Evolutionary conservation across 225 moss, liverwort and hornwort species (phyloP), one percentile per base, ranked within the genome.

Genomic region (Physcomitrium patens): DNA sequence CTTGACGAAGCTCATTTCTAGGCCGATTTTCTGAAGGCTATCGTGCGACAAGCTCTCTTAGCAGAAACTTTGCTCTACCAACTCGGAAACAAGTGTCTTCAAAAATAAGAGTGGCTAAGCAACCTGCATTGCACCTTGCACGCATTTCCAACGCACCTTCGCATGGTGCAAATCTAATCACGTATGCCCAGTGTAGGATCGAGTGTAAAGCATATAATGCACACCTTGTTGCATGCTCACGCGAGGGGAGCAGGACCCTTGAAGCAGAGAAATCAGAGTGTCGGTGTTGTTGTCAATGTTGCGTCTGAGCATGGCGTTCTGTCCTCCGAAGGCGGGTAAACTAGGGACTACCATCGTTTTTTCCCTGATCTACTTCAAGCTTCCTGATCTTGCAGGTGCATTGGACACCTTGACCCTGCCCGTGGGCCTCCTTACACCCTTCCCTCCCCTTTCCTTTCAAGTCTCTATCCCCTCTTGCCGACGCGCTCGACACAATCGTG

Each of bases 261-360:
- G 31, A 15, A 95, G 82, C 95, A 95, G 89, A 16, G 95, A 91
- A 13, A 89, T 91, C 17, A 96, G 82, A 20, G 95, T 85, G 10
- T 96, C 91, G 9, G 93, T 81, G 67, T 80, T 87, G 71, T 88
- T 90, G 72, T 93, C 95, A 85, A 37, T 37, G 31, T 82, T 91
- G n/a, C 87, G 81, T 90, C 91, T 91, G 67, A 91, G 90, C 90
- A 93, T 91, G 75, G 90, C 74, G 83, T 89, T 91, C 59, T 80
- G 84, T 3, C 81, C 73, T 49, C 69, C 68, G 45, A 71, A 79
- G 17, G 76, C 62, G 10, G 73, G 70, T 45, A 81, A 31, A 49
- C 77, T 74, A 37, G 73, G 56, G 68, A 78, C 58, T 20, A 81
- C 79, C 80, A 80, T 84, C 37, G 2, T 41, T 9, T 23, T 23